Conservation (phyloP, 306 rosid species). For the Dalbergia cochinchinensis region DNA sequence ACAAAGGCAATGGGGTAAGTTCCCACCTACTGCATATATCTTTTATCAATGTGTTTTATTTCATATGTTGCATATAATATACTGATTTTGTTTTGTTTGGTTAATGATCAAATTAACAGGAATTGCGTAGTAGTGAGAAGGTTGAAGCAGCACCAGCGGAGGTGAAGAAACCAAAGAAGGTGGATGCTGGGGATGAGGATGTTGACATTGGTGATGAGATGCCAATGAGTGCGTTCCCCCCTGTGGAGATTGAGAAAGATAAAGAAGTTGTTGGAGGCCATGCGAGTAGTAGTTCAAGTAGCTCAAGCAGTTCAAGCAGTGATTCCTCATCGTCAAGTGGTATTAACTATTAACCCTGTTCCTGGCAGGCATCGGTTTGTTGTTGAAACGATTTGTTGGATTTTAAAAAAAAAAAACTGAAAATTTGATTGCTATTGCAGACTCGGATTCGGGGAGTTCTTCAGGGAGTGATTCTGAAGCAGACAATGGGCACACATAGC, state of each 20-base stretch:
- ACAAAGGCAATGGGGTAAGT: constrained; percentile 72
- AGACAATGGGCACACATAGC: constrained; percentile 67
- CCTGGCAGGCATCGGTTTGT: not conserved
- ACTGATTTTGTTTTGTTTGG: too few relatives aligned
- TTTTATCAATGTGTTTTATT: not conserved
- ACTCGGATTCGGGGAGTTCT: constrained; percentile 94
- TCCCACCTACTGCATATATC: not conserved
- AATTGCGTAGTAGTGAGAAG: constrained; percentile 56
- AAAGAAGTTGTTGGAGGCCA: constrained; percentile 67
- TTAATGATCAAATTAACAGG: constrained; percentile 45
- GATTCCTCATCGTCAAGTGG: constrained; percentile 97
- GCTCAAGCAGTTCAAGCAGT: constrained; percentile 88
- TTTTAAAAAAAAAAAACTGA: not conserved
- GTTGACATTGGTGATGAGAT: constrained; percentile 96
- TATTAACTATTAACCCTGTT: constrained; percentile 56
- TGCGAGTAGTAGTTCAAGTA: constrained; percentile 77
- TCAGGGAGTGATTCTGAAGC: constrained; percentile 95
- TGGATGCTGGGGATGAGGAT: constrained; percentile 93
- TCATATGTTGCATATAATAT: too few relatives aligned
- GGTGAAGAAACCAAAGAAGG: constrained; percentile 74
- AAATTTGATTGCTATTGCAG: constrained; percentile 50
- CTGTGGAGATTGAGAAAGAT: constrained; percentile 94
- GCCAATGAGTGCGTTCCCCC: constrained; percentile 84
- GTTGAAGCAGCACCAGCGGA: constrained; percentile 54
- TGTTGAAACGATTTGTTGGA: not conserved